Evolutionary conservation across 441 rosid genomes (phyloP).

Genomic region (Biscutella laevigata): DNA sequence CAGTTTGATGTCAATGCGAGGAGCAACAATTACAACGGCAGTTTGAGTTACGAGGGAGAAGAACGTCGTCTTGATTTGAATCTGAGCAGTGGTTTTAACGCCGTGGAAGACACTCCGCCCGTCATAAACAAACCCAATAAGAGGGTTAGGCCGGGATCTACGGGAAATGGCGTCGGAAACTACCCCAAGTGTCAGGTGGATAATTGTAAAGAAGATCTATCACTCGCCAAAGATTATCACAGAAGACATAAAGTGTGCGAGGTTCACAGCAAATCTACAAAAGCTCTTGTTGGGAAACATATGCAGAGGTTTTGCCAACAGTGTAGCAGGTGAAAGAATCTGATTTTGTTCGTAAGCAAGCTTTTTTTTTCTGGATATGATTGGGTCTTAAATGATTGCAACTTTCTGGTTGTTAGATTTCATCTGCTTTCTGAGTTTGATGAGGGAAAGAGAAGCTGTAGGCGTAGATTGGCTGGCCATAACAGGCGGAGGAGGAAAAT

Average conservation of each 20-base stretch:
- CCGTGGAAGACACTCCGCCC: constrained; percentile 34
- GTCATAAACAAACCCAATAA: constrained; percentile 42
- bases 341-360: background rate
- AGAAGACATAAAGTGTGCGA: constrained; percentile 89
- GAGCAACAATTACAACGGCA: constrained; percentile 23
- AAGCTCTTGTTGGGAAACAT: constrained; percentile 71
- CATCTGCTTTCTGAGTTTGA: constrained; percentile 66
- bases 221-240: constrained; percentile 73
- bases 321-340: constrained; percentile 70
- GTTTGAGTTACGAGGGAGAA: constrained; percentile 32
- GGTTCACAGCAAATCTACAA: constrained; percentile 65
- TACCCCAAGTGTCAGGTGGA: constrained; percentile 85
- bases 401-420: constrained; percentile 34
- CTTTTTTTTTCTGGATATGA: background rate
- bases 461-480: constrained; percentile 70
- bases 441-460: constrained; percentile 70
- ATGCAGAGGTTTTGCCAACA: constrained; percentile 97
- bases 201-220: constrained; percentile 67
- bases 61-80: constrained; percentile 51
- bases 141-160: constrained; percentile 65
- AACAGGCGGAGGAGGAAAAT: constrained; percentile 64
- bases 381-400: background rate
- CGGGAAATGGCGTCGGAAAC: constrained; percentile 35
- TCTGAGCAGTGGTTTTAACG: constrained; percentile 44
- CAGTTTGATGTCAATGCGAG: too few species aligned